Evolutionary conservation across 2,329 filamentous ascomycete species (phyloP).

Genomic region (Aspergillus phoenicis): DNA sequence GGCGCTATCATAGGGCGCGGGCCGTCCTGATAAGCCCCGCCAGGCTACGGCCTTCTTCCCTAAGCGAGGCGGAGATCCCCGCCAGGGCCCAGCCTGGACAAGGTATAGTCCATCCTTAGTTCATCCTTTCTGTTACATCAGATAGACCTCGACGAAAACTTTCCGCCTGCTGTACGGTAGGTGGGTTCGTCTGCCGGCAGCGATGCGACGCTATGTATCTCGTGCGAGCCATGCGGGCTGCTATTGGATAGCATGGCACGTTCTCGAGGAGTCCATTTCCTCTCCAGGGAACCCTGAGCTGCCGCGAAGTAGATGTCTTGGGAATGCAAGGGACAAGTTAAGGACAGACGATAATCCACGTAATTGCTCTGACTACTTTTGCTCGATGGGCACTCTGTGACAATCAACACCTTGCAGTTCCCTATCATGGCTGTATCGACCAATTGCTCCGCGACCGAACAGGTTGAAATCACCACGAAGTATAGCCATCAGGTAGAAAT

Average conservation of each 20-base stretch:
- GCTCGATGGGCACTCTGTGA: neutral
- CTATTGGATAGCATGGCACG: neutral
- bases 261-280: neutral
- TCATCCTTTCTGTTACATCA: neutral
- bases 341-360: neutral
- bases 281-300: neutral
- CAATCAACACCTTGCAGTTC: neutral
- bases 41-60: neutral
- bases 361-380: neutral
- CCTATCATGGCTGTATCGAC: conserved; percentile 12
- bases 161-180: neutral
- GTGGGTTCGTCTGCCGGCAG: neutral
- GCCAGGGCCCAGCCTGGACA: neutral
- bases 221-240: neutral
- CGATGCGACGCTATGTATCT: neutral
- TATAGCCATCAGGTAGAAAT: conserved; percentile 1
- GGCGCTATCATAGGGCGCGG: neutral
- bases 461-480: conserved; percentile 8
- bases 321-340: neutral
- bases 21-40: neutral
- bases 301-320: neutral
- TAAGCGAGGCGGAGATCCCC: neutral
- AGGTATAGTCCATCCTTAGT: too few species aligned
- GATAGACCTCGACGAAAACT: neutral
- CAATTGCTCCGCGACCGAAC: conserved; percentile 15